Conservation (phyloP, 2,329 filamentous ascomycete species). For the Cordyceps militaris region DNA sequence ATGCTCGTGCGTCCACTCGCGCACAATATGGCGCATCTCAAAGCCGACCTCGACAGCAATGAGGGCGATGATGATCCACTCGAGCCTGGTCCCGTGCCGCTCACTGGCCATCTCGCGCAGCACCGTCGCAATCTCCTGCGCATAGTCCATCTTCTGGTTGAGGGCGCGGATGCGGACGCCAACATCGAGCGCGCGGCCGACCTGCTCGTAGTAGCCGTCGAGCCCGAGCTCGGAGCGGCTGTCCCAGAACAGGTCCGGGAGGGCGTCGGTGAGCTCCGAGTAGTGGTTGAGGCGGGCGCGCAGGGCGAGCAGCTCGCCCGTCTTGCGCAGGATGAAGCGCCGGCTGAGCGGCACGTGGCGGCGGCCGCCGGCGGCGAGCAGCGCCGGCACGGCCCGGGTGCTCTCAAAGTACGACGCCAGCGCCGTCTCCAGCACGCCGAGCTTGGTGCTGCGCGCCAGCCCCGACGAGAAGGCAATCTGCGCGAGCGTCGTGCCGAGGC, state of each 20-base stretch:
- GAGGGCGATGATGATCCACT: slow-evolving; percentile 92
- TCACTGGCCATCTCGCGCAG: slow-evolving; percentile 83
- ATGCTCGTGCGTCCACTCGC: slow-evolving; percentile 45
- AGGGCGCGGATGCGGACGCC: slow-evolving; percentile 82
- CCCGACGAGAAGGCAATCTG: slow-evolving; percentile 97
- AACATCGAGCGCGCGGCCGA: slow-evolving; percentile 84
- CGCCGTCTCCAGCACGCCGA: slow-evolving; percentile 82
- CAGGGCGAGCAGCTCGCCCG: slow-evolving; percentile 81
- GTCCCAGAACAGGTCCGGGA: slow-evolving; percentile 98
- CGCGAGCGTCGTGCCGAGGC: slow-evolving; percentile 61
- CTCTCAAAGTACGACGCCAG: slow-evolving; percentile 80
- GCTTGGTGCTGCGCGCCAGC: slow-evolving; percentile 83
- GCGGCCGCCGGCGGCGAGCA: slow-evolving; percentile 62
- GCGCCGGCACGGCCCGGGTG: slow-evolving; percentile 72
- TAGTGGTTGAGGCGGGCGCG: slow-evolving; percentile 94
- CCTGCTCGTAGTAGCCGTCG: slow-evolving; percentile 91
- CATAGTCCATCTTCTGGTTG: slow-evolving; percentile 98
- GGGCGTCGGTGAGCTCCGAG: slow-evolving; percentile 87
- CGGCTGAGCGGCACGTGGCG: slow-evolving; percentile 47
- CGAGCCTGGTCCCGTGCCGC: slow-evolving; percentile 78
- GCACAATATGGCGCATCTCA: slow-evolving; percentile 68
- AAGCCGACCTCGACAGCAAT: slow-evolving; percentile 91
- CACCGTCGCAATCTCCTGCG: slow-evolving; percentile 87
- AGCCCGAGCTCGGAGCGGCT: slow-evolving; percentile 79
- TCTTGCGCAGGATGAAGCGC: slow-evolving; percentile 83